Conservation (phyloP, 2,329 filamentous ascomycete genomes). For the Colletotrichum spinosum region DNA sequence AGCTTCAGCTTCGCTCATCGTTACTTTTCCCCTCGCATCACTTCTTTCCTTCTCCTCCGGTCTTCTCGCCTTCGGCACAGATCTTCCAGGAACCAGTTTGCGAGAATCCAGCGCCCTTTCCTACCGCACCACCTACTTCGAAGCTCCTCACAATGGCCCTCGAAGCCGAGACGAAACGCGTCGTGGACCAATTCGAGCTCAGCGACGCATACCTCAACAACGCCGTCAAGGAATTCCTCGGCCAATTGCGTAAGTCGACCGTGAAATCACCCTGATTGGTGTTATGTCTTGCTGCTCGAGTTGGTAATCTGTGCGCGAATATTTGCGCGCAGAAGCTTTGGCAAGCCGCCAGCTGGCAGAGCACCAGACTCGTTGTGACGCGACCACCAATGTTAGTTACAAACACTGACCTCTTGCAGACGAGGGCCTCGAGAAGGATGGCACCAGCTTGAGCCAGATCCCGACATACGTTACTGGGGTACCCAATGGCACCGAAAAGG, state of each 20-base stretch:
- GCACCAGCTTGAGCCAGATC: conserved; percentile 91
- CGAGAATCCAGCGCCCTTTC: conserved; percentile 66
- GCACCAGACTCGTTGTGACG: too few species aligned
- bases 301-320: conserved; percentile 19
- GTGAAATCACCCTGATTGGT: background rate
- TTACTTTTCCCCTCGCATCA: conserved; percentile 39
- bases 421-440: conserved; percentile 83
- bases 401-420: conserved; percentile 58
- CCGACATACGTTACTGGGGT: conserved; percentile 96
- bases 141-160: conserved; percentile 71
- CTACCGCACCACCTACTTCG: conserved; percentile 65
- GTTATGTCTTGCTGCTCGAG: background rate
- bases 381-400: too few species aligned
- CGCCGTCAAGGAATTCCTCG: conserved; percentile 86
- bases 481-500: conserved; percentile 97
- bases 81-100: conserved; percentile 61
- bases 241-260: conserved; percentile 75
- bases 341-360: background rate
- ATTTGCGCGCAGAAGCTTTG: conserved; percentile 29
- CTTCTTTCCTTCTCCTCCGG: conserved; percentile 43
- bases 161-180: conserved; percentile 78
- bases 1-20: conserved; percentile 45
- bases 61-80: conserved; percentile 58
- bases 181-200: conserved; percentile 90
- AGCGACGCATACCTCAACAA: conserved; percentile 80